Evolutionary conservation across 306 rosid species (phyloP).

Genomic region (Ceratonia siliqua): DNA sequence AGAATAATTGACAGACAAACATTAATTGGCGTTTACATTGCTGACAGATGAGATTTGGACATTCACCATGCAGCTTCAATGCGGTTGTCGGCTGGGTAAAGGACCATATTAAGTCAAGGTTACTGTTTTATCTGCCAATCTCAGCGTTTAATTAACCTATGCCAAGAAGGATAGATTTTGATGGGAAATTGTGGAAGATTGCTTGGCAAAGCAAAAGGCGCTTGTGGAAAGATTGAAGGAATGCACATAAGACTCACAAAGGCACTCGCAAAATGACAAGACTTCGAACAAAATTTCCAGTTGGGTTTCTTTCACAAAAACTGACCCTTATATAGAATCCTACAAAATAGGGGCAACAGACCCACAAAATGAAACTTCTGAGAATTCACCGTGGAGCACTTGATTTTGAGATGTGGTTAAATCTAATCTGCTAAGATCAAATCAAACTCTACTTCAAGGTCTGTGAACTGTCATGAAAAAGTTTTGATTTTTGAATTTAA

Average conservation of each 20-base stretch:
- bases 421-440: slow-evolving; percentile 15
- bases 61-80: slow-evolving; percentile 39
- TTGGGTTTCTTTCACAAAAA: slow-evolving; percentile 5
- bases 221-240: background rate
- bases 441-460: slow-evolving; percentile 17
- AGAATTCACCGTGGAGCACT: slow-evolving; percentile 21
- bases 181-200: slow-evolving; percentile 13
- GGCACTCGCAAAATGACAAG: slow-evolving; percentile 12
- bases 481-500: background rate
- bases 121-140: slow-evolving; percentile 36
- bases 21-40: slow-evolving; percentile 36
- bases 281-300: slow-evolving; percentile 23
- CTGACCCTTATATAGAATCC: slow-evolving; percentile 36
- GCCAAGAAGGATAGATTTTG: slow-evolving; percentile 9
- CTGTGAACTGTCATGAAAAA: slow-evolving; percentile 16
- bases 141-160: background rate
- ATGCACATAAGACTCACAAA: background rate
- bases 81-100: slow-evolving; percentile 44
- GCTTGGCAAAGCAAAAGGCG: background rate
- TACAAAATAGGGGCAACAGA: slow-evolving; percentile 24
- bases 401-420: slow-evolving; percentile 28
- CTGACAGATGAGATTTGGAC: slow-evolving; percentile 45
- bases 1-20: slow-evolving; percentile 53
- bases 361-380: slow-evolving; percentile 28
- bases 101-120: slow-evolving; percentile 39